phyloP scores from a whole-genome alignment of 106 monocot species.

The Posidonia australis region DNA sequence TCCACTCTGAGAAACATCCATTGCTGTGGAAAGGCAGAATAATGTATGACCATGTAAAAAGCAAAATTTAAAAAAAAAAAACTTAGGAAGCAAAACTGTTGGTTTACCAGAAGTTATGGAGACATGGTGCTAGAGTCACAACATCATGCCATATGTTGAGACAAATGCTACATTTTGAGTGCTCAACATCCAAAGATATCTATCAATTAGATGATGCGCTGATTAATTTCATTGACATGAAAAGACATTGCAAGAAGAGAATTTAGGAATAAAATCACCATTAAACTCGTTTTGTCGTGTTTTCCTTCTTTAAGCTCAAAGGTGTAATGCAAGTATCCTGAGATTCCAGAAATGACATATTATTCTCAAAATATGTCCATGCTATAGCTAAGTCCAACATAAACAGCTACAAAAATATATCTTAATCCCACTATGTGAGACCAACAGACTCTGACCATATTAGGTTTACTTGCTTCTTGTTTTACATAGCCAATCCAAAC shows the following conservation, averaged over 20 bases:
- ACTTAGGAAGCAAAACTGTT: neutral
- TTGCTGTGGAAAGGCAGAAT: constrained; percentile 43
- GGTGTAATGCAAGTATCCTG: constrained; percentile 60
- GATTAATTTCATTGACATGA: neutral
- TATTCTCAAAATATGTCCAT: neutral
- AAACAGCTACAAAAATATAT: neutral
- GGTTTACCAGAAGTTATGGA: constrained; percentile 96
- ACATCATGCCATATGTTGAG: constrained; percentile 99
- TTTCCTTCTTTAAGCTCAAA: constrained; percentile 28
- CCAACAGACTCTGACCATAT: too few relatives aligned
- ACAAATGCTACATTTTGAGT: constrained; percentile 98
- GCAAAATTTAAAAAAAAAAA: neutral
- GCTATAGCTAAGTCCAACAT: too few relatives aligned
- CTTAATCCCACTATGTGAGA: too few relatives aligned
- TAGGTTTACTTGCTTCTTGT: too few relatives aligned
- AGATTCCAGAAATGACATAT: constrained; percentile 5
- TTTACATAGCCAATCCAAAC: neutral
- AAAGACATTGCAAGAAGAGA: neutral
- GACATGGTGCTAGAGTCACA: constrained; percentile 90
- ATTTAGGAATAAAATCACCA: constrained; percentile 32
- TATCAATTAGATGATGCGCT: constrained; percentile 16
- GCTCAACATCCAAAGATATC: constrained; percentile 74
- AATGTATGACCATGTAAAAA: neutral
- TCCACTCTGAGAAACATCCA: constrained; percentile 95
- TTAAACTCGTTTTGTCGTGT: constrained; percentile 28